Evolutionary conservation across 768 basidiomycete genomes (phyloP), one percentile per base, ranked within the genome.

Genomic region (Asterophora lycoperdoides): DNA sequence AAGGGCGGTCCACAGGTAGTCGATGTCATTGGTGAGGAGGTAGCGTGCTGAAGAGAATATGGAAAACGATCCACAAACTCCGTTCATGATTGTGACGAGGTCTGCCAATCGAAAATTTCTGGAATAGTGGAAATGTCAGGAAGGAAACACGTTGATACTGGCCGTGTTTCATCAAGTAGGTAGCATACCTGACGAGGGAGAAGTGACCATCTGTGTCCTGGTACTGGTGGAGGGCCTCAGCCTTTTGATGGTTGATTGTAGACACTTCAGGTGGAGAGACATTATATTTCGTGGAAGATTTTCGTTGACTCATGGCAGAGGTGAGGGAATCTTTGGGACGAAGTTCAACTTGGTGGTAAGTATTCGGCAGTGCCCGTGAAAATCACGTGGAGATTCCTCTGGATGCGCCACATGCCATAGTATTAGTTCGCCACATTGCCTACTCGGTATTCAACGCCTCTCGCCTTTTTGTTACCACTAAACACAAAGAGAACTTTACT

Each of bases 71-170:
- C 96, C 96, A 70, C 96, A 99, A 67, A 98, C 87, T 38, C 96
- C 96, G 64, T 99, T 99, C 86, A 94, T 93, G 56, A 99, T 93
- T 30, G 96, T 99, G 59, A 99, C 93, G 44, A 96, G 78, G 73
- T 99, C 96, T 56, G 96, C 96, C 20, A 98, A 80, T 45, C 94
- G 90, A 65, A 99, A 99, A 68, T 97, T 98, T 59, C 96, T 96
- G 59, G 15, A 54, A 45, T 36, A 49, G 47, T 34, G 48, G 47
- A 19, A 23, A 45, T 14, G 34, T 48, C 18, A 50, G 45, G n/a
- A 19, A 50, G 19, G 42, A 28, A 41, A 37, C 32, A 48, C 50
- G 56, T 48, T 55, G 57, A 56, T 15, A 23, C 37, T 54, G 49
- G 49, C 41, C 38, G n/a, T 36, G 38, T 30, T 54, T 23, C 19